Evolutionary conservation across 495 filamentous ascomycete species (phyloP), one percentile per base, ranked within the genome.

Genomic region (Neurospora sublineolata): DNA sequence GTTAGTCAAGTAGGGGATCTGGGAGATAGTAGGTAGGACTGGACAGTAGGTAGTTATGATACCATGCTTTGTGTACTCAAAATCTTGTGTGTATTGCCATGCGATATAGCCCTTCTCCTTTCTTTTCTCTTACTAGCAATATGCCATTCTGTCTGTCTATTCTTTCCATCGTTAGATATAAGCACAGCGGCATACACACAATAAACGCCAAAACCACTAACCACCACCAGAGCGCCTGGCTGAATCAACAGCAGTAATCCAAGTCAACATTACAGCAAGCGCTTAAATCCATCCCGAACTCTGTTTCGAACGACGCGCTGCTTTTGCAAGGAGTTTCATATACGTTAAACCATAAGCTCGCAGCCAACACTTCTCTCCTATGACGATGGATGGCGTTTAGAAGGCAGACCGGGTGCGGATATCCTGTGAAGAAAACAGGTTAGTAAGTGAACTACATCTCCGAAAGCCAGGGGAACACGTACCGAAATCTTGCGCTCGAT

Each of bases 401-500:
- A 94, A 95, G 72, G 93, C 93, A 76, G 93, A 94, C 69, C 93
- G 82, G 68, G 93, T 95, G 71, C 93, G 89, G 86, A 96, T 93
- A 78, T 96, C 93, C 92, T 94, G 68, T 20, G 69, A 52, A 69
- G 41, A 37, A 60, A 78, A 70, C 52, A 20, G 8, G 75, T 82
- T 70, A 81, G 77, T 70, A 69, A 18, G 67, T 4, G 18, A 41
- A 69, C 27, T 60, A 37, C 1, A 36, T 41, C 2, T 14, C 9
- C 10, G n/a, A 58, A 14, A 58, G 2, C 4, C 20, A 27, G 46
- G 46, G 38, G 37, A 70, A 78, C 38, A 80, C 89, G 83, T 84
- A 94, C 93, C 79, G 92, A 94, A 80, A 97, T 93, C 85, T 97
- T 97, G 70, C 94, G 87, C 86, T 97, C 94, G 73, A 97, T 93